Base-by-base conservation (phyloP, 331 rosid species). In the Erythrophleum ivorense region DNA sequence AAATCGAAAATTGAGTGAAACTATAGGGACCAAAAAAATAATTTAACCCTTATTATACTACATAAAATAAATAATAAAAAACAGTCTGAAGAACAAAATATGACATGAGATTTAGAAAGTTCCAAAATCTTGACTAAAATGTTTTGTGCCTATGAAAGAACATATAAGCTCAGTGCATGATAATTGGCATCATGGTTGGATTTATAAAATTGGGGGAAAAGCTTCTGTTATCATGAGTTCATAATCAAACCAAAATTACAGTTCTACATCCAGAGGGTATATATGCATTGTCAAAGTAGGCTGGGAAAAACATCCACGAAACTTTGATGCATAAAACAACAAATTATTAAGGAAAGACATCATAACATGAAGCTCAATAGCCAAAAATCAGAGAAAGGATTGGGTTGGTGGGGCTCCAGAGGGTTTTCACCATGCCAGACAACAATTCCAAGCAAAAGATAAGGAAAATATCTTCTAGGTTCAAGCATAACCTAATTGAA, bases 51-150 rank as follows among this genome's bases (percentile, higher is more conserved):
- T 59, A 38, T 33, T 65, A 64, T 52, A 19, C 21, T 46, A 33
- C 66, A 77, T 59, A 46, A 7, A 64, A 43, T 49, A 66, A 46
- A 36, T 19, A 68, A 63, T 19, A 34, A 66, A 73, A 57, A 24
- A 49, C 83, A 45, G 18, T 4, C 24, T 63, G 55, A 77, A 80
- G 63, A 41, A 4, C 8, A 41, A 3, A 6, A 41, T 41, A 41
- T 4, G 18, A 62, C 64, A 48, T 60, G 14, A 48, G 54, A 85
- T 73, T 65, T 62, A 46, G 36, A 40, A 55, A 59, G 60, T 33
- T 72, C 45, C 80, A 71, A 15, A 63, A 19, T 40, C 81, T 18
- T 75, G 71, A 73, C 78, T 73, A 59, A 70, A 75, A 52, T 19
- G 78, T 66, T 38, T 10, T 13, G 21, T 78, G 48, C 43, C 43